A percentile compares a stretch with the other conserved stretches of the same genome.
Conservation (phyloP, 164 flowering plant genomes). For the Akebia trifoliata region DNA sequence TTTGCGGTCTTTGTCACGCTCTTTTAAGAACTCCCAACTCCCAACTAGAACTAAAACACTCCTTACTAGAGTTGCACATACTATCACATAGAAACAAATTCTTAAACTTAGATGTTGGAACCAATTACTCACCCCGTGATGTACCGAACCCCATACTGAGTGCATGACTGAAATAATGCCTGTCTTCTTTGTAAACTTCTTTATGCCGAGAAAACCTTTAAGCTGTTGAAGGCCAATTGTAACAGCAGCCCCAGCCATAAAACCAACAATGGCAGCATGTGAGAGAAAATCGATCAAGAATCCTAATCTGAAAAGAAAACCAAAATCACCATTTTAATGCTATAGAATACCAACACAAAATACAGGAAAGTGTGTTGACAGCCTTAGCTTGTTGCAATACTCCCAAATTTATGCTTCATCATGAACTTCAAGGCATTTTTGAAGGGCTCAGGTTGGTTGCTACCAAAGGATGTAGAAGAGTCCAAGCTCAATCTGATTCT, state of each 20-base stretch:
- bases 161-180: conserved; percentile 74
- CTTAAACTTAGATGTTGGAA: not conserved
- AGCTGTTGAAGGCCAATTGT: conserved; percentile 94
- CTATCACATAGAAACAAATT: not conserved
- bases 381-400: no score
- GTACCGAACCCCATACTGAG: conserved; percentile 57
- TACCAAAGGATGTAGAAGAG: no score
- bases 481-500: no score
- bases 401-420: no score
- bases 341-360: not conserved
- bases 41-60: no score
- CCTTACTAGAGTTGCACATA: no score
- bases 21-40: no score
- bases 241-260: conserved; percentile 94
- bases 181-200: conserved; percentile 60
- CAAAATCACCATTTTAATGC: not conserved
- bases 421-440: no score
- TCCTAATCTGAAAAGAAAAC: conserved; percentile 53
- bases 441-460: no score
- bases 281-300: conserved; percentile 92
- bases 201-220: conserved; percentile 83
- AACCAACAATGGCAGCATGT: conserved; percentile 93
- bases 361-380: no score
- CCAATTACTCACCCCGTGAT: conserved; percentile 61
- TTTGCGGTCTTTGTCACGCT: no score